A percentile compares a stretch with the other conserved stretches of the same genome.
Conservation (phyloP, 176 grass and related monocot species). For the Oryza brachyantha region DNA sequence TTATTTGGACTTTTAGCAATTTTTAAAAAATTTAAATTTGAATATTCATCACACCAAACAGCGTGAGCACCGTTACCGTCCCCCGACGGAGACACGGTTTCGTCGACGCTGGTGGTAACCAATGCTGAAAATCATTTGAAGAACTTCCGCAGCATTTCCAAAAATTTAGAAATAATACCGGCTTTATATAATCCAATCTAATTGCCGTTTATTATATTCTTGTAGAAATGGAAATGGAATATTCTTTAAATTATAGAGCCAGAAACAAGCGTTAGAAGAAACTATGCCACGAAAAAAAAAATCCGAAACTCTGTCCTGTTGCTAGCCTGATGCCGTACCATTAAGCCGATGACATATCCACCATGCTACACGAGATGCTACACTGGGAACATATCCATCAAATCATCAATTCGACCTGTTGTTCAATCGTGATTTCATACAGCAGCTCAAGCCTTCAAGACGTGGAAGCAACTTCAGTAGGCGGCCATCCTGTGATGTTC, state of each 20-base stretch:
- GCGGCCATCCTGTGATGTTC: neutral
- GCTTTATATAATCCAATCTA: neutral
- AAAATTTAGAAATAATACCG: constrained; percentile 11
- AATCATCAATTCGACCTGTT: neutral
- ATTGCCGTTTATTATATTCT: no score
- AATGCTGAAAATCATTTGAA: neutral
- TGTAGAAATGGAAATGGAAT: neutral
- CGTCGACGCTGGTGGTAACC: no score
- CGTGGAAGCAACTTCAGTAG: neutral
- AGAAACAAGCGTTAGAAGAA: neutral
- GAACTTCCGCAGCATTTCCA: neutral
- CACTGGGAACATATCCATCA: neutral
- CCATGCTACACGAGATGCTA: neutral
- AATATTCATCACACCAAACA: no score
- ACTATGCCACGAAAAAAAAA: neutral
- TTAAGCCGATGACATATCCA: neutral
- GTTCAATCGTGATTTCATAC: constrained; percentile 1
- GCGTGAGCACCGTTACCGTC: no score
- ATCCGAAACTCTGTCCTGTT: no score
- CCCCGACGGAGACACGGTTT: no score
- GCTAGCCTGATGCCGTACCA: no score
- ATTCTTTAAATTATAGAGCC: neutral
- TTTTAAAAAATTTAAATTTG: no score
- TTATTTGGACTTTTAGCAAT: no score
- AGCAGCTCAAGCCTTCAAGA: neutral